Evolutionary conservation across 2,329 filamentous ascomycete genomes (phyloP), one percentile per base, ranked within the genome.

Genomic region (Pseudocercospora fijiensis): DNA sequence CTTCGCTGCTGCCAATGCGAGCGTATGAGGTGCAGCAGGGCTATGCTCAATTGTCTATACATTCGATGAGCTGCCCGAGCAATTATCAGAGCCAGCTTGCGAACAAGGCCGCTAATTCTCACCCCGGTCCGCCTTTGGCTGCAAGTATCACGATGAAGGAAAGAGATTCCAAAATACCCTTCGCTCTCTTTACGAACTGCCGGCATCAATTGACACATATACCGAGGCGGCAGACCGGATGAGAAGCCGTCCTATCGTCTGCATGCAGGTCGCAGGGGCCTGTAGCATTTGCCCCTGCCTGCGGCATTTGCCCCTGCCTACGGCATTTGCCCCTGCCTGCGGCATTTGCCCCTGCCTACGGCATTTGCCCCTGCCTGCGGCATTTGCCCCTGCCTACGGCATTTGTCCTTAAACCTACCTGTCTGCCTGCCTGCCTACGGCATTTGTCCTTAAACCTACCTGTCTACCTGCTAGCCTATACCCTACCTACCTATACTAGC

Each of bases 151-250:
- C 8, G 10, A 30, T 53, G 45, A 24, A n/a, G 16, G 3, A n/a
- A n/a, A n/a, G 16, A 53, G 10, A 26, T 11, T 16, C 26, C 22
- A 30, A 11, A 30, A 28, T 53, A 4, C 8, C 49, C 20, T 24
- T 16, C 16, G 28, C n/a, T 5, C 5, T 27, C 26, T 28, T 53
- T 28, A 11, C 13, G 16, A 24, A 53, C 26, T 53, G 49, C 26
- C 49, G 26, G 49, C 49, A 30, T 28, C 26, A 28, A 24, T 53
- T 18, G 24, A n/a, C 11, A 28, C 8, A 41, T n/a, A 53, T 53
- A 52, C 49, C 49, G 49, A 53, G 49, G 26, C 49, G 49, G 49
- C 22, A 53, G 22, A 16, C 49, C 49, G 49, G 49, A 53, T 53
- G 22, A n/a, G 26, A 27, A 27, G 2, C 49, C 26, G 49, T 8